A percentile compares a stretch with the other conserved stretches of the same genome.
Evolutionary conservation across 306 rosid species (phyloP).

Genomic region (Datisca glomerata): DNA sequence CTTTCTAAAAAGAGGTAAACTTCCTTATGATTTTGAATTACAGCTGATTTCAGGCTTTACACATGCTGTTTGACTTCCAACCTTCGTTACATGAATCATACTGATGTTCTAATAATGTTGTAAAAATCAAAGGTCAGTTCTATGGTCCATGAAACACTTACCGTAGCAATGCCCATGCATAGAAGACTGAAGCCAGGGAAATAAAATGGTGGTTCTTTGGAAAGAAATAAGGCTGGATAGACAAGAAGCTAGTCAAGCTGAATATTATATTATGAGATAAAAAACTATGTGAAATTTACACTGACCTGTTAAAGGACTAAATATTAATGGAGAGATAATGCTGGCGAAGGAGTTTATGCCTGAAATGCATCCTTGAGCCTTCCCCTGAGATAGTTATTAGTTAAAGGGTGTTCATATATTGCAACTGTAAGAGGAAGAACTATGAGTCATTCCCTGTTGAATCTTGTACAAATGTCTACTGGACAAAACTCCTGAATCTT

Average conservation of each 20-base stretch:
- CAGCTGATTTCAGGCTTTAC: no score
- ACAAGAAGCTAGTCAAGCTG: constrained; percentile 11
- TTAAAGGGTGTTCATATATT: not conserved
- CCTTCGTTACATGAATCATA: no score
- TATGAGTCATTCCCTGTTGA: no score
- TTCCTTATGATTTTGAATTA: no score
- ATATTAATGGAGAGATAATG: constrained; percentile 59
- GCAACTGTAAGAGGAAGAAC: not conserved
- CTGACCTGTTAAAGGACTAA: constrained; percentile 80
- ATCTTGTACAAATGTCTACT: no score
- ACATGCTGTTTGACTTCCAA: no score
- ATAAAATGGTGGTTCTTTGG: constrained; percentile 67
- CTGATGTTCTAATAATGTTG: no score
- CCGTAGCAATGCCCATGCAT: constrained; percentile 55
- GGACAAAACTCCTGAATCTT: constrained; percentile 1
- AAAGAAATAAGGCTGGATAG: constrained; percentile 62
- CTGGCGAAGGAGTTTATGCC: constrained; percentile 66
- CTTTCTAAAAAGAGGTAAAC: no score
- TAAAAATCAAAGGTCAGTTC: no score
- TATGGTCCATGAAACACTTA: no score
- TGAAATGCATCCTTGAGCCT: constrained; percentile 82
- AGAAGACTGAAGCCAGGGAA: constrained; percentile 83
- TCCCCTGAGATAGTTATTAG: constrained; percentile 41
- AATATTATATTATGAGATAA: not conserved
- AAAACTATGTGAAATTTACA: not conserved